Evolutionary conservation across 2,329 filamentous ascomycete species (phyloP).

Genomic region (Penicillium sp.): DNA sequence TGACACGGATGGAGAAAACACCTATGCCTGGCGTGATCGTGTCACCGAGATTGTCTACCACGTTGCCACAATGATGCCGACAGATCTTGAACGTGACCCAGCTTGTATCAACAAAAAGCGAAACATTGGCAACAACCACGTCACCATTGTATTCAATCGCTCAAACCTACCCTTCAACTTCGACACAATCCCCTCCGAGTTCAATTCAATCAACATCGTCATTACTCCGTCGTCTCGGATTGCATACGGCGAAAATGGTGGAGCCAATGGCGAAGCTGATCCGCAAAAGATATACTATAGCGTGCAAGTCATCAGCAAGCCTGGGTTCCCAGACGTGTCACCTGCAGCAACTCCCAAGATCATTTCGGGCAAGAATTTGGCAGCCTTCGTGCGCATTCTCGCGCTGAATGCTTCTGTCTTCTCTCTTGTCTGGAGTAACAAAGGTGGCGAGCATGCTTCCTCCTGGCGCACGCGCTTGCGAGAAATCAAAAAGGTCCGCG

Average conservation of each 20-base stretch:
- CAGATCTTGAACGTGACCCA: constrained; percentile 73
- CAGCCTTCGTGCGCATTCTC: constrained; percentile 81
- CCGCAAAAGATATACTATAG: constrained; percentile 68
- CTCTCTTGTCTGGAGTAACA: constrained; percentile 79
- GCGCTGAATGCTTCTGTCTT: constrained; percentile 94
- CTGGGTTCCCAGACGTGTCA: constrained; percentile 88
- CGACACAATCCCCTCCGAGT: constrained; percentile 88
- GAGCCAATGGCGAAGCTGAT: constrained; percentile 35
- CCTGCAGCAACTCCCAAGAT: constrained; percentile 88
- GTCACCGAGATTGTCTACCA: constrained; percentile 96
- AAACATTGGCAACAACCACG: constrained; percentile 96
- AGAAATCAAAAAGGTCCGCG: constrained; percentile 80
- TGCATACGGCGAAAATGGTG: constrained; percentile 37
- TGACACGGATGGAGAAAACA: constrained; percentile 81
- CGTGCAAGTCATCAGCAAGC: constrained; percentile 84
- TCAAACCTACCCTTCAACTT: constrained; percentile 88
- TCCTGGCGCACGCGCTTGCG: constrained; percentile 86
- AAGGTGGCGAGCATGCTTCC: constrained; percentile 77
- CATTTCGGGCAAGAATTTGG: constrained; percentile 77
- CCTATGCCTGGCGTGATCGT: constrained; percentile 91
- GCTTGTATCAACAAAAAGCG: constrained; percentile 82
- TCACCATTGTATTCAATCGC: constrained; percentile 98
- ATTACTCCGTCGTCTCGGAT: constrained; percentile 72
- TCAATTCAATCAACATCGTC: constrained; percentile 97
- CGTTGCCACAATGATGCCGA: constrained; percentile 96